phyloP scores from a whole-genome alignment of 2,329 filamentous ascomycete species.

The Bertia moriformis region DNA sequence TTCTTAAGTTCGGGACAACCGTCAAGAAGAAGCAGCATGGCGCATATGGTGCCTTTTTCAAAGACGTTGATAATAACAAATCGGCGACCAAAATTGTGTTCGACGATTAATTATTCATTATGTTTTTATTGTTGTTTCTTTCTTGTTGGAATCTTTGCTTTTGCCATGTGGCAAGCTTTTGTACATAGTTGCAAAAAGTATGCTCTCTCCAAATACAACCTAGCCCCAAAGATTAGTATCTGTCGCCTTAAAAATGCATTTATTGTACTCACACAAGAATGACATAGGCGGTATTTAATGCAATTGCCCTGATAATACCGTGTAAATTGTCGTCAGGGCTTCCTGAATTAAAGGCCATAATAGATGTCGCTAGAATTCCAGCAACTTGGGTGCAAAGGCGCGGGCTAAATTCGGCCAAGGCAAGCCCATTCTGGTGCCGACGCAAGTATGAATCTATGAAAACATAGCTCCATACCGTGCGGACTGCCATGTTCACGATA shows the following conservation, averaged over 20 bases:
- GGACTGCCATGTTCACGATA: constrained; percentile 1
- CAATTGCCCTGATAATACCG: not conserved
- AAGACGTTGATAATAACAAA: constrained; percentile 31
- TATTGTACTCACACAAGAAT: not conserved
- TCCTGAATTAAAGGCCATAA: too few relatives aligned
- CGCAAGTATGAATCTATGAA: not conserved
- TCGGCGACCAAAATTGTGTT: not conserved
- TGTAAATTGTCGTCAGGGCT: not conserved
- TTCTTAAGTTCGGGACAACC: constrained; percentile 55
- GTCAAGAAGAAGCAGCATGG: constrained; percentile 62
- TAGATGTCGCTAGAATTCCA: not conserved
- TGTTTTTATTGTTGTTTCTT: too few relatives aligned
- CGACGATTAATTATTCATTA: not conserved
- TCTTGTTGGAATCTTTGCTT: not conserved
- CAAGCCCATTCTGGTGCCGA: not conserved
- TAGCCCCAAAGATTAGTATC: not conserved
- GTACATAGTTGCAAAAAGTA: not conserved
- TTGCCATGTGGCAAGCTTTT: not conserved
- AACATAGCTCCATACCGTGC: not conserved
- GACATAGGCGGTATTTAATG: not conserved
- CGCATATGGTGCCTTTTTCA: constrained; percentile 54
- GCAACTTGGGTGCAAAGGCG: not conserved
- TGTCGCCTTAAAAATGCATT: too few relatives aligned
- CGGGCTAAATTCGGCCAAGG: not conserved
- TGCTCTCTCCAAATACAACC: not conserved